Base-by-base conservation (phyloP, 2,329 filamentous ascomycete species). In the Hirsutella rhossiliensis region DNA sequence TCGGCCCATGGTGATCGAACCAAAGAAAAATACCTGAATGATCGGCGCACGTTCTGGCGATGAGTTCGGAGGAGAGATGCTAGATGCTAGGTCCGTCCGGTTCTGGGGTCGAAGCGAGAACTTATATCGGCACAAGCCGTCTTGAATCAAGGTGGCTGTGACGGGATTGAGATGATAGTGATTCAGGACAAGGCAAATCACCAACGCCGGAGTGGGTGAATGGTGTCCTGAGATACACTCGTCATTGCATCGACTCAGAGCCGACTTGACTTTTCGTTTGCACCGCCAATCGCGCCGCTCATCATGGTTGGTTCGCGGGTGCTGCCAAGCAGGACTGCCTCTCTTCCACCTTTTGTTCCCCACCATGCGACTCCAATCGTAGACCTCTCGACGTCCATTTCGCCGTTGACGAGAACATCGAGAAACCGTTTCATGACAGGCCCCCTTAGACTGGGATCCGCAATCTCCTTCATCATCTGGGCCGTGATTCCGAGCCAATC, bases 381-480 rank as follows among this genome's bases (percentile, higher is more conserved):
- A 7, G 86, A 82, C 47, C 87, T 75, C 58, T 94, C 85, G 20
- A 94, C 82, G 62, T 95, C 88, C 78, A 95, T 84, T 65, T 94
- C 87, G 4, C 87, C 87, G 52, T 75, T 80, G 36, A 81, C 81
- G 11, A 95, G 64, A 3, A 87, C 74, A 46, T 92, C 81, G 80
- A 85, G 88, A 60, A 94, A 84, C 41, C 87, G 71, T 49, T 78
- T 73, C 56, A 80, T 79, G 32, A 81, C 85, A 3, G 70, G 66
- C 40, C 80, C 73, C 38, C 80, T 72, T 68, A 89, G 77, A 4
- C 55, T 60, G 0, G 69, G 62, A 48, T 87, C 80, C 3, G 68
- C 61, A 27, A 94, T 75, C 15, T 64, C 63, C 50, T 81, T 80
- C 47, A 92, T 66, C 13, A 86, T 66, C 40, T 79, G 72, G 1